A percentile compares a stretch with the other conserved stretches of the same genome.
These are phyloP conservation scores for Starmerella stellata DNA, from an alignment of 805 yeast species.

Conservation along the genomic window DNA sequence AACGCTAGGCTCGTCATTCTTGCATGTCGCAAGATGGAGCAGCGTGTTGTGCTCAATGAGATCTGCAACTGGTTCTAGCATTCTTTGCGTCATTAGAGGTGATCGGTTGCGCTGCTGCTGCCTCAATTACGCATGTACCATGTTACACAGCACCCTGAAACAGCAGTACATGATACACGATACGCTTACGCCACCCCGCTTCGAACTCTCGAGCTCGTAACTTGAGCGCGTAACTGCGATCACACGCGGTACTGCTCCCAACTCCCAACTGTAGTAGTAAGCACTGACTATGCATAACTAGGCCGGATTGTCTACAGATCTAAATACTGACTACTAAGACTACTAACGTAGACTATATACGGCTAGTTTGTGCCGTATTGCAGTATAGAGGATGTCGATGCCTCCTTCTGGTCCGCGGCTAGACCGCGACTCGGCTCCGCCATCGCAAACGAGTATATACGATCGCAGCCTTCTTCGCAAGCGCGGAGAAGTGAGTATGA, in stretches of 20 bases:
- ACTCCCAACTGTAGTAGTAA: too few relatives aligned
- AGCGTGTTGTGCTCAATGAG: slow-evolving; percentile 14
- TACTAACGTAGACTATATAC: too few relatives aligned
- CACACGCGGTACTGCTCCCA: too few relatives aligned
- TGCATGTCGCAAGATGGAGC: slow-evolving; percentile 71
- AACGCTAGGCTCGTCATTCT: slow-evolving; percentile 62
- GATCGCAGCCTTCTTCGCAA: slow-evolving; percentile 53
- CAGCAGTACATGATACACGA: too few relatives aligned
- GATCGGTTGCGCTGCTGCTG: too few relatives aligned
- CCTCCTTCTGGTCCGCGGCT: not conserved
- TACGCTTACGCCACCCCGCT: too few relatives aligned
- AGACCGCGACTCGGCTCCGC: not conserved
- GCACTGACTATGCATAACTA: too few relatives aligned
- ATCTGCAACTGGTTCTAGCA: slow-evolving; percentile 10
- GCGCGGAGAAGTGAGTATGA: slow-evolving; percentile 45
- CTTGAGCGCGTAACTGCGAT: too few relatives aligned
- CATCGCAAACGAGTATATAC: slow-evolving; percentile 29
- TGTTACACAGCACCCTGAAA: too few relatives aligned
- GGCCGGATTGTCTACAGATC: not conserved
- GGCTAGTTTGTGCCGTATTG: too few relatives aligned
- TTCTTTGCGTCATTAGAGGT: slow-evolving; percentile 2
- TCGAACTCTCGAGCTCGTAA: too few relatives aligned
- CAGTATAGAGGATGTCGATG: not conserved
- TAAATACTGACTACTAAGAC: not conserved
- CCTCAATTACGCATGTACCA: too few relatives aligned